Percentiles rank a stretch among this genome's conserved stretches.
Conservation (phyloP, 192 early-diverging fungal genomes). For the Coemansia sp. region DNA sequence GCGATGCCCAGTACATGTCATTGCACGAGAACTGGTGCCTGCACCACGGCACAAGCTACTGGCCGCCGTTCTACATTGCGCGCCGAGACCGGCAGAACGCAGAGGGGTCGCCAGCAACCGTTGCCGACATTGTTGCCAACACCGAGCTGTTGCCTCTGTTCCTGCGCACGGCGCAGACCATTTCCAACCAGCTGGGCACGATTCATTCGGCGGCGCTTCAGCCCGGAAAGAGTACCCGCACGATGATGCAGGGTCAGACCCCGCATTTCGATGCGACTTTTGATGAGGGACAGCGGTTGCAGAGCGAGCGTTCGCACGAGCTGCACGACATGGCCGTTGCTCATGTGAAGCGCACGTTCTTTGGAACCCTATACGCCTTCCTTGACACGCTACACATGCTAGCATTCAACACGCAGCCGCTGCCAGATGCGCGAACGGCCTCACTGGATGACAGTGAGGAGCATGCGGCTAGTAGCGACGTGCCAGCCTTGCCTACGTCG, state of each 20-base stretch:
- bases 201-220: conserved; percentile 44
- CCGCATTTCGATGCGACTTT: conserved; percentile 48
- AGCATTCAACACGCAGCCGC: conserved; percentile 34
- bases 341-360: conserved; percentile 65
- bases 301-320: conserved; percentile 59
- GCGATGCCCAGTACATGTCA: conserved; percentile 60
- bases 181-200: conserved; percentile 38
- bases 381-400: conserved; percentile 80
- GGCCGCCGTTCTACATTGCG: conserved; percentile 46
- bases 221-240: conserved; percentile 46
- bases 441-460: conserved; percentile 5
- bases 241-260: conserved; percentile 39
- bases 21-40: conserved; percentile 51
- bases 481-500: background rate
- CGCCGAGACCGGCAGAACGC: conserved; percentile 31
- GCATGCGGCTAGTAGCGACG: background rate
- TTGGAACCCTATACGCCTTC: conserved; percentile 72
- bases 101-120: conserved; percentile 27
- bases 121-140: conserved; percentile 48
- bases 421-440: background rate
- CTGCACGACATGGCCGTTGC: conserved; percentile 46
- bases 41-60: conserved; percentile 51
- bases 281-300: conserved; percentile 46
- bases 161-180: conserved; percentile 46
- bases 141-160: conserved; percentile 52